These are phyloP conservation scores for Phragmites australis DNA, from an alignment of 176 grass and related monocot species.

Conservation along the genomic window DNA sequence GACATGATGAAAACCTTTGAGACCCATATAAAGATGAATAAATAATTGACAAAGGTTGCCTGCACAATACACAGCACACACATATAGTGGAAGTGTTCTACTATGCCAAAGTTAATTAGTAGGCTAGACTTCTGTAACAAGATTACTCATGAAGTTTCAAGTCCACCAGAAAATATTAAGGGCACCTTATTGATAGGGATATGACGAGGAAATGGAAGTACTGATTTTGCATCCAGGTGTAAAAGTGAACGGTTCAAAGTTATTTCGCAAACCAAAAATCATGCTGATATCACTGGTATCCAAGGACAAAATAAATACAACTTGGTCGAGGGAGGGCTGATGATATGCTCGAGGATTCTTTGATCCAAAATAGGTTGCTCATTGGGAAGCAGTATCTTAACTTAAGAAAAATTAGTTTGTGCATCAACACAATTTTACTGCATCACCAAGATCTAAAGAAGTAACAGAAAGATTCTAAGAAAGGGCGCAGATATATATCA, in stretches of 20 bases:
- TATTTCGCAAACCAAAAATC: slow-evolving; percentile 9
- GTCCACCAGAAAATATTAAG: neutral
- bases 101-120: slow-evolving; percentile 17
- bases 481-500: neutral
- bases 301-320: slow-evolving; percentile 11
- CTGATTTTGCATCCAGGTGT: neutral
- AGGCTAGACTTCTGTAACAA: slow-evolving; percentile 5
- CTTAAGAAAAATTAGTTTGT: neutral
- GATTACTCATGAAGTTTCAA: slow-evolving; percentile 11
- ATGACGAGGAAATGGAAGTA: neutral
- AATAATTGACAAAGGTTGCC: slow-evolving; percentile 1
- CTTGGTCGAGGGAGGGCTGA: neutral
- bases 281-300: slow-evolving; percentile 12
- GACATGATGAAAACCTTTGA: slow-evolving; percentile 23
- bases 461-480: neutral
- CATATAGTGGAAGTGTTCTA: neutral
- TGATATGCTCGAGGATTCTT: neutral
- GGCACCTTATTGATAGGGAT: neutral
- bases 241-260: neutral
- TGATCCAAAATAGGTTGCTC: neutral
- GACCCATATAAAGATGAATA: neutral
- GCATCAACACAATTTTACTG: neutral
- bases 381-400: neutral
- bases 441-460: slow-evolving; percentile 1
- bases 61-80: neutral